phyloP scores from a whole-genome alignment of 1,284 basidiomycete species.

The Singerocomus inundabilis region DNA sequence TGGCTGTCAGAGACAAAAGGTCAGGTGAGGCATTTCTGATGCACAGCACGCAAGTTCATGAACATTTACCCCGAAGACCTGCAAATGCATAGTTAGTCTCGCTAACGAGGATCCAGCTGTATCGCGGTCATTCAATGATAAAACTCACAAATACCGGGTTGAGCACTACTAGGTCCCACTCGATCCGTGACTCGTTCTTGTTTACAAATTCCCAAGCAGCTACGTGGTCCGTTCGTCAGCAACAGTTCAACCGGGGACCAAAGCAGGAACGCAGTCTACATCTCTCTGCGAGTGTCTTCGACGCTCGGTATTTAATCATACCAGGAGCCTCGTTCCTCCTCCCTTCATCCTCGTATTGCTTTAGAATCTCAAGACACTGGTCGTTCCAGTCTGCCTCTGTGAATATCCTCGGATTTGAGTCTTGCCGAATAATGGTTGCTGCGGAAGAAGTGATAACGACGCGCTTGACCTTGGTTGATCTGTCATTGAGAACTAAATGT shows the following conservation, averaged over 20 bases:
- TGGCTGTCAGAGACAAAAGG: constrained; percentile 29
- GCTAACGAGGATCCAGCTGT: neutral
- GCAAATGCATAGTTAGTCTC: neutral
- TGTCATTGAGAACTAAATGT: constrained; percentile 12
- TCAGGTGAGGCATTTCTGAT: constrained; percentile 1
- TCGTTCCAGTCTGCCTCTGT: constrained; percentile 67
- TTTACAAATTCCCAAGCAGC: constrained; percentile 60
- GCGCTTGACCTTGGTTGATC: constrained; percentile 49
- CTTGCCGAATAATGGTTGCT: constrained; percentile 45
- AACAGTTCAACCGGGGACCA: neutral
- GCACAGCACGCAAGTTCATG: neutral
- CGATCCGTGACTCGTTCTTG: constrained; percentile 44
- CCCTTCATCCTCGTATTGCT: constrained; percentile 53
- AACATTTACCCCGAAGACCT: constrained; percentile 38
- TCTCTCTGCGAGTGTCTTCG: constrained; percentile 71
- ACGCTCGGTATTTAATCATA: constrained; percentile 51
- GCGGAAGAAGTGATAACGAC: constrained; percentile 65
- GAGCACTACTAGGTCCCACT: constrained; percentile 56
- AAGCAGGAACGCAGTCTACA: constrained; percentile 30
- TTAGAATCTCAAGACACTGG: constrained; percentile 49
- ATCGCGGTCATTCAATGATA: neutral
- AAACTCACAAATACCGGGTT: constrained; percentile 54
- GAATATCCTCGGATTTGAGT: constrained; percentile 28
- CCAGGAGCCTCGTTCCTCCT: constrained; percentile 39
- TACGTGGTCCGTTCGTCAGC: constrained; percentile 10